Base-by-base conservation (phyloP, 2,329 filamentous ascomycete genomes). In the Emmonsia crescens region DNA sequence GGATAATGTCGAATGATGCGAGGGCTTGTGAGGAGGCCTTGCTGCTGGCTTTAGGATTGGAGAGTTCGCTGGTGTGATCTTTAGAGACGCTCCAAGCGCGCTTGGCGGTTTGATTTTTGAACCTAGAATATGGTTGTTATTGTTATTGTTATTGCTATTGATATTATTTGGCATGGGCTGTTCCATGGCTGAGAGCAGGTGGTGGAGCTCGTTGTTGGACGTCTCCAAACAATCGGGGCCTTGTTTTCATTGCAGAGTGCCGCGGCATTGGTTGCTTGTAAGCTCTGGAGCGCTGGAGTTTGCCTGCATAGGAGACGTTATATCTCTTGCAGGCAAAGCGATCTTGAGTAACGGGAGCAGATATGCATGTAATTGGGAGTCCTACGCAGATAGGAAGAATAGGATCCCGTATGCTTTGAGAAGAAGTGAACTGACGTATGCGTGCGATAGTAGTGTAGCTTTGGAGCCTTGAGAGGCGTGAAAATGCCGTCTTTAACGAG, bases 61-160 rank as follows among this genome's bases (percentile, higher is more conserved):
- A 62, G 89, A 91, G 73, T 85, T 90, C 63, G 89, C 87, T 61
- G 91, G 89, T 62, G 89, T 91, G 67, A 87, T 75, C 76, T 85
- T 88, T 67, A 89, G 78, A 52, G 74, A 74, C 59, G 72, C 66
- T 36, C 69, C 67, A 14, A 71, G 66, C 21, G 68, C 71, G 63
- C 67, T 66, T 40, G 64, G 62, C 33, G 71, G 62, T 64, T 75
- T 77, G 70, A 67, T 71, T 68, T 74, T 77, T 59, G 68, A 62
- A 58, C 65, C 71, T 60, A 69, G 63, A 40, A 73, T 66, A 48
- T 51, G 64, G 51, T 44, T 60, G 60, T 3, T 36, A 56, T 44
- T 60, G 60, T 3, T 36, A 56, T 24, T 56, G 21, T 33, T 31
- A 57, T 48, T 57, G 21, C 4, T 31, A 57, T 51, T 54, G 55